Percentiles rank a stretch among this genome's conserved stretches.
Conservation (phyloP, 306 rosid genomes). For the Myrica gale region DNA sequence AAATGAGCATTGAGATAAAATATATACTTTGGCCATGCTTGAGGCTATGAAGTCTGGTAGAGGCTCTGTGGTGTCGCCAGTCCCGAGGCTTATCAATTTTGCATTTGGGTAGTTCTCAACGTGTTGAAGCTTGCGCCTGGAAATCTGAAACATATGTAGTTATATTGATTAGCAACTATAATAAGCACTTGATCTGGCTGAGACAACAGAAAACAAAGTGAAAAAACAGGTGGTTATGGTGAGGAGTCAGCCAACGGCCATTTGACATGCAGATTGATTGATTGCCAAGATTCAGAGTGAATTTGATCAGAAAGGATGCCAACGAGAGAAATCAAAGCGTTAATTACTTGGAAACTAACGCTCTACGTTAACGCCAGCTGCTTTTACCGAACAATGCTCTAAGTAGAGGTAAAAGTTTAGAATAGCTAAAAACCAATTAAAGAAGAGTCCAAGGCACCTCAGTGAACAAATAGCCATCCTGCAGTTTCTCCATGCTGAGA, state of each 20-base stretch:
- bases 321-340: too few species aligned
- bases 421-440: not conserved
- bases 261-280: not conserved
- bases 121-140: conserved; percentile 52
- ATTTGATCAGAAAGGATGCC: too few species aligned
- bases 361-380: not conserved
- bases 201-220: not conserved
- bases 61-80: conserved; percentile 77
- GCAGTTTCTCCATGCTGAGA: conserved; percentile 65
- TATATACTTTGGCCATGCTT: conserved; percentile 48
- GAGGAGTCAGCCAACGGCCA: not conserved
- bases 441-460: conserved; percentile 46
- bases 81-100: conserved; percentile 60
- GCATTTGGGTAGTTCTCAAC: conserved; percentile 57
- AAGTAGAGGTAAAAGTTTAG: not conserved
- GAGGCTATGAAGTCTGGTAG: conserved; percentile 58
- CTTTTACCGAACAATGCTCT: not conserved
- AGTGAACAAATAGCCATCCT: conserved; percentile 60
- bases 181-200: not conserved
- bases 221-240: not conserved
- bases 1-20: not conserved
- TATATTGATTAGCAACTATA: not conserved
- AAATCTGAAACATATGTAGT: conserved; percentile 41
- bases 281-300: not conserved
- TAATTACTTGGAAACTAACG: too few species aligned